These are phyloP conservation scores for Leccinum truebloodii DNA, from an alignment of 768 basidiomycete genomes.

Conservation along the genomic window DNA sequence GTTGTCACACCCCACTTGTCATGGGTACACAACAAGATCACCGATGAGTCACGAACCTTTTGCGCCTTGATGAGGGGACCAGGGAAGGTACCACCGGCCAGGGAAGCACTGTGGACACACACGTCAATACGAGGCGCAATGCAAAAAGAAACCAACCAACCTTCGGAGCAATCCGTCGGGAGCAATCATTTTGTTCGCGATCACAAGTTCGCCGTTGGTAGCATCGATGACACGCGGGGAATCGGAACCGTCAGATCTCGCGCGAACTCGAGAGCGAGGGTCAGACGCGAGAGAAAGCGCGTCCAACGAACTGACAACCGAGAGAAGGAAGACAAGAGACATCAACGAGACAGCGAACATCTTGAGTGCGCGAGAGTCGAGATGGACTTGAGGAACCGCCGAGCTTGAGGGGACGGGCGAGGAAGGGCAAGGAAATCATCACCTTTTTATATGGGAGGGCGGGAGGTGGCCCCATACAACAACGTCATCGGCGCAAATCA, in stretches of 20 bases:
- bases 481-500: conserved; percentile 6
- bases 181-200: conserved; percentile 44
- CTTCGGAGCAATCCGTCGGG: conserved; percentile 51
- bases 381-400: conserved; percentile 17
- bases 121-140: background rate
- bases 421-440: background rate
- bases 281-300: conserved; percentile 21
- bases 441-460: conserved; percentile 17
- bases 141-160: conserved; percentile 25
- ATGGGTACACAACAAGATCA: background rate
- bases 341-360: conserved; percentile 20
- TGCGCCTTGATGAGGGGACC: conserved; percentile 47
- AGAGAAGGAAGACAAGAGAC: conserved; percentile 16
- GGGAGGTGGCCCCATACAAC: background rate
- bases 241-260: conserved; percentile 1
- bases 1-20: conserved; percentile 10
- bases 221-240: conserved; percentile 25
- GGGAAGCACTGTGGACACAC: conserved; percentile 34
- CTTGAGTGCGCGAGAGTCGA: conserved; percentile 19
- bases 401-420: conserved; percentile 1
- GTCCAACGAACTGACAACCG: conserved; percentile 9
- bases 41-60: conserved; percentile 33
- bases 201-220: conserved; percentile 33
- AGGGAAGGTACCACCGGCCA: conserved; percentile 49
- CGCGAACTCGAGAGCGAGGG: conserved; percentile 3